phyloP scores from a whole-genome alignment of 495 filamentous ascomycete genomes.

The Articulospora tetracladia region DNA sequence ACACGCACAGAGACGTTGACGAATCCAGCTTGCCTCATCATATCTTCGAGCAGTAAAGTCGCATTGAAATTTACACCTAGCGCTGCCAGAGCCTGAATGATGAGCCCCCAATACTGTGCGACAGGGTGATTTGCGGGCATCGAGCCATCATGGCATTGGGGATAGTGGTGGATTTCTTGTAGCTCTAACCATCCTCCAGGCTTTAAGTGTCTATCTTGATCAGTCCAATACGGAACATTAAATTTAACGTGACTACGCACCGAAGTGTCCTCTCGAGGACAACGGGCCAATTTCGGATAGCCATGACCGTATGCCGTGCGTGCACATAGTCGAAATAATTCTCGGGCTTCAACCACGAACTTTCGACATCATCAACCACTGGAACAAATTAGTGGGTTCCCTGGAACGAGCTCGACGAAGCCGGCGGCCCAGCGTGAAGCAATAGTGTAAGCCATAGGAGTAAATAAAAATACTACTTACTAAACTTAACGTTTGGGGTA shows the following conservation, averaged over 20 bases:
- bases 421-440: not conserved
- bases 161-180: constrained; percentile 36
- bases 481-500: constrained; percentile 61
- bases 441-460: too few relatives aligned
- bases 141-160: constrained; percentile 44
- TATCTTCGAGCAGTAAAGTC: constrained; percentile 40
- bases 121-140: constrained; percentile 48
- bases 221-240: not conserved
- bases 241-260: too few relatives aligned
- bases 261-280: constrained; percentile 37
- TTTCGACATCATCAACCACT: constrained; percentile 57
- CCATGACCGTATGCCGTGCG: constrained; percentile 53
- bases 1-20: constrained; percentile 52
- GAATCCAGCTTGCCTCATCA: constrained; percentile 54
- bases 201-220: constrained; percentile 41
- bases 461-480: not conserved
- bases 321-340: constrained; percentile 56
- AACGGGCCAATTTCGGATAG: constrained; percentile 55
- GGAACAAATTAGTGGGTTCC: not conserved
- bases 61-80: constrained; percentile 50
- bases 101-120: constrained; percentile 42
- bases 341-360: constrained; percentile 43
- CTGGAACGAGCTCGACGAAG: not conserved
- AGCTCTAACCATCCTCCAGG: constrained; percentile 56
- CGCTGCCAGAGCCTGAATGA: constrained; percentile 36